Evolutionary conservation across 192 early-diverging fungal species (phyloP).

Genomic region (Coemansia sp.): DNA sequence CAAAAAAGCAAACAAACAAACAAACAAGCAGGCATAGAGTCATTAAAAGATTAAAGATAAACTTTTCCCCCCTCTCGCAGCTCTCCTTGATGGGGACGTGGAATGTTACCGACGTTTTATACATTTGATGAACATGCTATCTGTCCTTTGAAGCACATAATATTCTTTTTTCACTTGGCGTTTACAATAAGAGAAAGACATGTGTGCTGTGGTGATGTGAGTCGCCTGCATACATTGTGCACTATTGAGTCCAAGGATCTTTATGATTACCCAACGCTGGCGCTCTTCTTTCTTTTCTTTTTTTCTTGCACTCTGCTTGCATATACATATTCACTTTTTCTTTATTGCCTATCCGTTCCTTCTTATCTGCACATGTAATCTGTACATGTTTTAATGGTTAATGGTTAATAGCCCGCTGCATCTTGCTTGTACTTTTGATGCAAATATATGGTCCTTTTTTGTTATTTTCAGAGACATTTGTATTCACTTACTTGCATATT

Average conservation of each 20-base stretch:
- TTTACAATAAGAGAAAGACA: slow-evolving; percentile 4
- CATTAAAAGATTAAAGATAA: too few relatives aligned
- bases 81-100: too few relatives aligned
- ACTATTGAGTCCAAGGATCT: neutral
- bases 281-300: too few relatives aligned
- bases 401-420: neutral
- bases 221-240: slow-evolving; percentile 1
- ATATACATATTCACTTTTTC: neutral
- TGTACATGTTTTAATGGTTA: neutral
- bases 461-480: neutral
- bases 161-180: neutral
- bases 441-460: slow-evolving; percentile 5
- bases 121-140: neutral
- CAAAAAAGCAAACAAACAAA: too few relatives aligned
- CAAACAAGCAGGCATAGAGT: too few relatives aligned
- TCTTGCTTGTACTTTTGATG: neutral
- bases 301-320: neutral
- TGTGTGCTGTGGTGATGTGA: neutral
- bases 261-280: neutral
- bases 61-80: too few relatives aligned
- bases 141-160: neutral
- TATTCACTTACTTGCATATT: neutral
- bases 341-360: neutral
- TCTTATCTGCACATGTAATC: neutral
- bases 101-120: neutral